Evolutionary conservation across 2,329 filamentous ascomycete species (phyloP), one percentile per base, ranked within the genome.

Genomic region (Stagonosporopsis tanaceti): DNA sequence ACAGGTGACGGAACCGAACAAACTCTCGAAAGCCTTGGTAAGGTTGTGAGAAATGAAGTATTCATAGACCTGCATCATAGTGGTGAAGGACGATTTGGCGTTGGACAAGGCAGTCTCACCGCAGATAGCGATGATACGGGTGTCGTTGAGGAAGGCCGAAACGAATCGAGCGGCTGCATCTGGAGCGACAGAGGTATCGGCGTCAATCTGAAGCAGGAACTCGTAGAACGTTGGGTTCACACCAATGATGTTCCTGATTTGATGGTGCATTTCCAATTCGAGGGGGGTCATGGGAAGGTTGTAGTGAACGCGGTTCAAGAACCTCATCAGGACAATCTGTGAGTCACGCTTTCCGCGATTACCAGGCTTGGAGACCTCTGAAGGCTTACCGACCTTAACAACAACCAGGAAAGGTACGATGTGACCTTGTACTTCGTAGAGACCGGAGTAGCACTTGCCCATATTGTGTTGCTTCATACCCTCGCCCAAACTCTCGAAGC

Each of bases 31-130:
- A 12, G 94, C 95, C 81, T 99, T 98, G 67, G 91, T 89, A 67
- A 99, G 80, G 76, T 98, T 96, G 83, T 99, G 94, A 48, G 94
- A 98, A 71, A 99, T 99, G 82, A 93, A 99, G 84, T 99, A 99
- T 79, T 99, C 94, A 83, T 98, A 99, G 32, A 99, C 94, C 79
- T 99, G 95, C 76, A 99, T 99, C 94, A 98, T 98, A 48, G 95
- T 99, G 66, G 96, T 87, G 72, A 96, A 92, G 1, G 94, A 97
- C 6, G 90, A 85, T 77, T 97, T 97, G 59, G 93, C 91, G 74
- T 99, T 99, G 62, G 89, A 93, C 45, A 99, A 83, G 15, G 90
- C 90, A 0, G 95, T 99, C 79, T 99, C 95, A 79, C 95, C 95
- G 72, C 95, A 99, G 46, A 95, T 87, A 53, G 90, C 95, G 71